Conservation (phyloP, 2,329 filamentous ascomycete genomes). For the Cytospora leucostoma region DNA sequence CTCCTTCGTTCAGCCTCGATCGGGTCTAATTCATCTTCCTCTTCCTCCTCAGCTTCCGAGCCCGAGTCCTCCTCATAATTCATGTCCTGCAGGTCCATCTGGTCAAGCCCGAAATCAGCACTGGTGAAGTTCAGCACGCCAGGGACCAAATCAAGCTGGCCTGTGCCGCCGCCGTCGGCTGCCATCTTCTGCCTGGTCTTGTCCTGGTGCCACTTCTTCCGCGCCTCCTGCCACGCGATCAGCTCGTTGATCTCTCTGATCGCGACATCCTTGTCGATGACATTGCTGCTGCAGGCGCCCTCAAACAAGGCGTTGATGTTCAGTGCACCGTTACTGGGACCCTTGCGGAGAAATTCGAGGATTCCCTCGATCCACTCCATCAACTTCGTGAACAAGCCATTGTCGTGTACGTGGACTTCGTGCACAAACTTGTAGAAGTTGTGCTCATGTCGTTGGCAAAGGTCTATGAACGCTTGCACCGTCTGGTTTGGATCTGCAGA, state of each 20-base stretch:
- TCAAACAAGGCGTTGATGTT: conserved; percentile 95
- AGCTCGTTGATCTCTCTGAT: conserved; percentile 80
- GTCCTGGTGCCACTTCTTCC: conserved; percentile 97
- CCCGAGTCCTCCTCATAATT: conserved; percentile 67
- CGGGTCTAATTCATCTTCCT: conserved; percentile 79
- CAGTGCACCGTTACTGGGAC: conserved; percentile 80
- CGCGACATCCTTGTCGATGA: conserved; percentile 71
- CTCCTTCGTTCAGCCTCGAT: conserved; percentile 83
- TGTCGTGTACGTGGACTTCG: conserved; percentile 95
- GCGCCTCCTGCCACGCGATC: conserved; percentile 89
- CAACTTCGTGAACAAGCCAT: conserved; percentile 90
- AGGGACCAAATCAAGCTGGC: conserved; percentile 51
- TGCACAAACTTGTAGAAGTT: conserved; percentile 99
- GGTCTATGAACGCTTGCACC: conserved; percentile 95
- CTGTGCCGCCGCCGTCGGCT: conserved; percentile 65
- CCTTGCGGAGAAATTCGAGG: conserved; percentile 85
- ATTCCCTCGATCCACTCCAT: conserved; percentile 99
- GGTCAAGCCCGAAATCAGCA: conserved; percentile 86
- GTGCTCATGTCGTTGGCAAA: conserved; percentile 91
- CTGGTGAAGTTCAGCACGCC: conserved; percentile 68
- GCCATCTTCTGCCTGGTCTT: conserved; percentile 99
- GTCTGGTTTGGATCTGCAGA: conserved; percentile 97
- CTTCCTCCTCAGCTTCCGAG: conserved; percentile 67
- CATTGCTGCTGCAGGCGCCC: conserved; percentile 67
- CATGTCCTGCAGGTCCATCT: conserved; percentile 84